These are phyloP conservation scores for Claviceps sp. DNA, from an alignment of 2,329 filamentous ascomycete genomes.

Conservation along the genomic window DNA sequence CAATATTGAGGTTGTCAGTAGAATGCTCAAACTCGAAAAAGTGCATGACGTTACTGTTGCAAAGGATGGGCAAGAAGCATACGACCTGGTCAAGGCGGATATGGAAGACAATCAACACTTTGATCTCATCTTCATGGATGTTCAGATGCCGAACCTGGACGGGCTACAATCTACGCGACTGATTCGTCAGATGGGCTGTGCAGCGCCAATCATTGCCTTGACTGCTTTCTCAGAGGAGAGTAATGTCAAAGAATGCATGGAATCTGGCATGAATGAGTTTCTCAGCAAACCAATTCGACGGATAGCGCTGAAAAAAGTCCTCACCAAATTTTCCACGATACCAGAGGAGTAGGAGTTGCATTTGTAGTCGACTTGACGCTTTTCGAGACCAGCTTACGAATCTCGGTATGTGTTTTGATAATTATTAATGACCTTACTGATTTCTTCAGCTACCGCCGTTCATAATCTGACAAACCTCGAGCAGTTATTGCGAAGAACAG, in stretches of 20 bases:
- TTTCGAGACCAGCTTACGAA: not conserved
- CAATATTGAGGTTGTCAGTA: conserved; percentile 44
- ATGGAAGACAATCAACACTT: conserved; percentile 64
- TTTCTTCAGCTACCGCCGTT: too few species aligned
- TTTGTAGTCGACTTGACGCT: not conserved
- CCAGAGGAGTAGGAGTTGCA: conserved; percentile 43
- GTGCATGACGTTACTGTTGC: conserved; percentile 83
- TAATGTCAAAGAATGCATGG: conserved; percentile 75
- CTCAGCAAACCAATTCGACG: conserved; percentile 63
- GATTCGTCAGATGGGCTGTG: conserved; percentile 78
- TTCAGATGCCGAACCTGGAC: conserved; percentile 89
- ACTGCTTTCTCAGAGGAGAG: conserved; percentile 86
- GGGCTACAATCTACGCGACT: conserved; percentile 75
- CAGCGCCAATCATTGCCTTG: conserved; percentile 75
- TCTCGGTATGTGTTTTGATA: too few species aligned
- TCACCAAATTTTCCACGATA: conserved; percentile 75
- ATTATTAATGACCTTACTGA: too few species aligned
- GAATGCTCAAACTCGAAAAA: conserved; percentile 61
- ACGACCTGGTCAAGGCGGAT: conserved; percentile 69
- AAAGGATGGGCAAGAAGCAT: conserved; percentile 75
- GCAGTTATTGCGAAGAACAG: too few species aligned
- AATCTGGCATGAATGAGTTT: conserved; percentile 88
- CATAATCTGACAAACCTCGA: too few species aligned
- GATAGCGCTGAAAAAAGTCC: conserved; percentile 74
- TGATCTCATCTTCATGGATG: conserved; percentile 91